Conservation (phyloP, 371 early-diverging fungal genomes). For the Blakeslea trispora region DNA sequence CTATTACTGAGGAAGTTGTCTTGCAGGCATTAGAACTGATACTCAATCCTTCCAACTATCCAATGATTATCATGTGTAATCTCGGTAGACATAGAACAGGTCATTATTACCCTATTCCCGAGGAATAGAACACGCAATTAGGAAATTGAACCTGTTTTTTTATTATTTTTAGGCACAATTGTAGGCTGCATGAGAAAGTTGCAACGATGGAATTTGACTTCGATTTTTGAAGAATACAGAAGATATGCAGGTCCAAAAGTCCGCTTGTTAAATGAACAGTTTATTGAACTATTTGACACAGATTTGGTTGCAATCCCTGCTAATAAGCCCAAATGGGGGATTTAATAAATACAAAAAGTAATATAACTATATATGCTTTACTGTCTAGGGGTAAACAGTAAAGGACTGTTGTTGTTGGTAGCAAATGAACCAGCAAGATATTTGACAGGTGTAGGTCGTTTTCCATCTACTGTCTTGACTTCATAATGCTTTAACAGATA, state of each 20-base stretch:
- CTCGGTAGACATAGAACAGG: constrained; percentile 96
- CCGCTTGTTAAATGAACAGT: constrained; percentile 88
- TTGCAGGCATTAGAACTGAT: constrained; percentile 88
- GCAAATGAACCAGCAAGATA: constrained; percentile 20
- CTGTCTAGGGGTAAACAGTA: constrained; percentile 23
- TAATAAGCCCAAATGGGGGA: constrained; percentile 75
- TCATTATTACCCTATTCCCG: constrained; percentile 17
- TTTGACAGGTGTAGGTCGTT: constrained; percentile 19
- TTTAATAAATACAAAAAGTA: not conserved
- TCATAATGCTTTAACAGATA: constrained; percentile 28
- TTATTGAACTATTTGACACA: constrained; percentile 95
- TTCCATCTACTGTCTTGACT: constrained; percentile 25
- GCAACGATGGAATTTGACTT: constrained; percentile 96
- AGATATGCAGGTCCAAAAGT: constrained; percentile 97
- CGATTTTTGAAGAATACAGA: constrained; percentile 97
- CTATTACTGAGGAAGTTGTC: constrained; percentile 95
- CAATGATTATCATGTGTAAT: constrained; percentile 97
- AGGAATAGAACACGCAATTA: not conserved
- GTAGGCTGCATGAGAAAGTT: constrained; percentile 96
- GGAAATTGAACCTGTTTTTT: too few species aligned
- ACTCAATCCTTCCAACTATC: constrained; percentile 87
- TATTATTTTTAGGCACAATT: constrained; percentile 74
- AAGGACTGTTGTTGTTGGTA: constrained; percentile 24
- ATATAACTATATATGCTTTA: too few species aligned
- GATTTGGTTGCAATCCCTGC: constrained; percentile 87